Base-by-base conservation (phyloP, 257 asterid species). In the Craterostigma plantagineum region DNA sequence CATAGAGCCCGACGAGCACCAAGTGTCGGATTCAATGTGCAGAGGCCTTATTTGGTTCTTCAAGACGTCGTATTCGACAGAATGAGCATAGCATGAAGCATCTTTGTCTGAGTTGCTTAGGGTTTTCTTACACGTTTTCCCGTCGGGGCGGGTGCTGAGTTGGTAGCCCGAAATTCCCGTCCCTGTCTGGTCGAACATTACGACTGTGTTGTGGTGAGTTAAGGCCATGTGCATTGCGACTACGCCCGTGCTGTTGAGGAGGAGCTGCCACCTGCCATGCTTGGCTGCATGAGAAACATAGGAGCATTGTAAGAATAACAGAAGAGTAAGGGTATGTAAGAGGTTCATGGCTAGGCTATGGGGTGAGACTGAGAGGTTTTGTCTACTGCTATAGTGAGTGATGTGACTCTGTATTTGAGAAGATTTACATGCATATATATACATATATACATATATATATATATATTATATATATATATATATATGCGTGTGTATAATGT, bases 201-300 rank as follows among this genome's bases (percentile, higher is more conserved):
- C 16, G 13, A 79, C 78, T 4, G 81, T 72, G 59, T 67, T 56
- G 48, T 46, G 38, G 67, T 63, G 74, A 6, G 92, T 79, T 46
- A 79, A 45, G 52, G 63, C 76, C 84, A 76, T 72, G 61, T 76
- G 92, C 69, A 61, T 66, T 13, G 81, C 90, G 14, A 75, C 78
- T 7, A 72, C 70, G 0, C 92, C 92, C 11, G 74, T 59, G 69
- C 59, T 67, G 52, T 65, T 61, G 34, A 72, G 14, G 0, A 76
- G 63, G 38, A 70, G 39, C 35, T 63, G 55, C 92, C 92, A 76
- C 48, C 49, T 45, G 27, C 83, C 92, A 7, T 49, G 44, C 9
- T 23, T 23, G 30, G 30, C 30, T 23, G 30, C 30, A 23, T 23
- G 2, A 23, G 30, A 23, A 23, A 23, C 30, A 6, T 23, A 6